A percentile compares a stretch with the other conserved stretches of the same genome.
Conservation (phyloP, 257 asterid genomes). For the Penstemon newberryi region DNA sequence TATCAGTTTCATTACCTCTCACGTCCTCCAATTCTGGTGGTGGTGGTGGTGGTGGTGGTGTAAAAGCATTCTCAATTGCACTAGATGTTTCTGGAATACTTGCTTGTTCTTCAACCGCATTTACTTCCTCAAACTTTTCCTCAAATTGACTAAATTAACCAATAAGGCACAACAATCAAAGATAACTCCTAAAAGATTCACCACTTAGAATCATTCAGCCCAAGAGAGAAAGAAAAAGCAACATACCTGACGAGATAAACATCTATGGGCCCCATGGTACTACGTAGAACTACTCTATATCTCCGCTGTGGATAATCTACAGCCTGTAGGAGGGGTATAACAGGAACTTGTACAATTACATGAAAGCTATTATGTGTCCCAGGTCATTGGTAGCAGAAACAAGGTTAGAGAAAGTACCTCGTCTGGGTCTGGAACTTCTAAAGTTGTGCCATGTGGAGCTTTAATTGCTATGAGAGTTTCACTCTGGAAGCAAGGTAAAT, state of each 20-base stretch:
- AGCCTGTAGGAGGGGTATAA: slow-evolving; percentile 47
- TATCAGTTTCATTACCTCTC: slow-evolving; percentile 43
- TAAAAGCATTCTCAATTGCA: slow-evolving; percentile 44
- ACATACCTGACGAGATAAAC: slow-evolving; percentile 87
- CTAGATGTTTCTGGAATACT: slow-evolving; percentile 58
- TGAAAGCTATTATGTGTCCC: background rate
- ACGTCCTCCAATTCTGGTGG: slow-evolving; percentile 34
- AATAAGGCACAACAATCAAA: slow-evolving; percentile 10
- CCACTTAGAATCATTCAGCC: background rate
- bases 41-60: slow-evolving; percentile 34
- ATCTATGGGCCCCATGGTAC: slow-evolving; percentile 91
- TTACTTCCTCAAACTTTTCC: slow-evolving; percentile 58
- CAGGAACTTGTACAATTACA: background rate
- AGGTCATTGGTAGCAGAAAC: slow-evolving; percentile 4
- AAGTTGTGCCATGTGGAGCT: slow-evolving; percentile 96
- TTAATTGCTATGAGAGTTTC: slow-evolving; percentile 91
- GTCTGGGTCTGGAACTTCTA: slow-evolving; percentile 95
- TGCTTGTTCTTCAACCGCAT: slow-evolving; percentile 50
- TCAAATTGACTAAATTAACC: slow-evolving; percentile 64
- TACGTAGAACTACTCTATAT: slow-evolving; percentile 73
- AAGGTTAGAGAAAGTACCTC: slow-evolving; percentile 53
- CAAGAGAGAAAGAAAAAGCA: background rate
- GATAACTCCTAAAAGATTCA: too few relatives aligned
- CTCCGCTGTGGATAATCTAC: slow-evolving; percentile 86
- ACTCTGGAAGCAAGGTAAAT: slow-evolving; percentile 85